Percentiles rank a stretch among this genome's conserved stretches.
phyloP scores from a whole-genome alignment of 2,329 filamentous ascomycete species.

The Leptosphaerulina australis region DNA sequence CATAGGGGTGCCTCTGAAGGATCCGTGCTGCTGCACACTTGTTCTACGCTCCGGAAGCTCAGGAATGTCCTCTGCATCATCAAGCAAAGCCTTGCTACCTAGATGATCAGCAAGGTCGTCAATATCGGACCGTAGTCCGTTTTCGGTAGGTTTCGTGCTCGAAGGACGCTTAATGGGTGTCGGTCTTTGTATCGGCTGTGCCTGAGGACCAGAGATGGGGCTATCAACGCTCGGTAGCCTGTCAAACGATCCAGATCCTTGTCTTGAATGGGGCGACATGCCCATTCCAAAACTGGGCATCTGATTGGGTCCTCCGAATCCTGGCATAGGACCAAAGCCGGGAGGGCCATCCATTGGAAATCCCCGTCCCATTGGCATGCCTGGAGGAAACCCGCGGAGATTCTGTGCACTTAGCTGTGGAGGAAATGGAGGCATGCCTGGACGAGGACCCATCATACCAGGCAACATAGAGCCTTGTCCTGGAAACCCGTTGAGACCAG shows the following conservation, averaged over 20 bases:
- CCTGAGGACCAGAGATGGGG: constrained; percentile 54
- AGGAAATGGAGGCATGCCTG: constrained; percentile 62
- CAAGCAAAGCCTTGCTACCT: constrained; percentile 86
- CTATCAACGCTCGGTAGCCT: constrained; percentile 63
- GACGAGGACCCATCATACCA: constrained; percentile 61
- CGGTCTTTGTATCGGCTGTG: constrained; percentile 79
- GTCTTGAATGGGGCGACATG: constrained; percentile 70
- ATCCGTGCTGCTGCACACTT: constrained; percentile 46
- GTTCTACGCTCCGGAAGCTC: constrained; percentile 62
- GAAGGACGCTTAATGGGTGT: constrained; percentile 87
- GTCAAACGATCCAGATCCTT: constrained; percentile 70
- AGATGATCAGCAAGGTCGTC: constrained; percentile 79
- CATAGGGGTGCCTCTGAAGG: constrained; percentile 37
- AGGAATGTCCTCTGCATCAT: constrained; percentile 63
- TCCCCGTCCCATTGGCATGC: constrained; percentile 64
- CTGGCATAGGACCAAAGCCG: constrained; percentile 49
- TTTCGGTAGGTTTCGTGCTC: constrained; percentile 66
- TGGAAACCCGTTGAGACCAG: constrained; percentile 57
- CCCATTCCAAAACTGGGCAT: constrained; percentile 49
- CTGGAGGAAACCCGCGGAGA: constrained; percentile 63
- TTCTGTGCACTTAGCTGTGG: constrained; percentile 57
- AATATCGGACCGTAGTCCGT: constrained; percentile 58
- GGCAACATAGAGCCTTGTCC: constrained; percentile 61
- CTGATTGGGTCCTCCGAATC: constrained; percentile 42
- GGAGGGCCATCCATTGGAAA: constrained; percentile 61